phyloP scores from a whole-genome alignment of 1,284 basidiomycete species.

The Trametes polyzona region DNA sequence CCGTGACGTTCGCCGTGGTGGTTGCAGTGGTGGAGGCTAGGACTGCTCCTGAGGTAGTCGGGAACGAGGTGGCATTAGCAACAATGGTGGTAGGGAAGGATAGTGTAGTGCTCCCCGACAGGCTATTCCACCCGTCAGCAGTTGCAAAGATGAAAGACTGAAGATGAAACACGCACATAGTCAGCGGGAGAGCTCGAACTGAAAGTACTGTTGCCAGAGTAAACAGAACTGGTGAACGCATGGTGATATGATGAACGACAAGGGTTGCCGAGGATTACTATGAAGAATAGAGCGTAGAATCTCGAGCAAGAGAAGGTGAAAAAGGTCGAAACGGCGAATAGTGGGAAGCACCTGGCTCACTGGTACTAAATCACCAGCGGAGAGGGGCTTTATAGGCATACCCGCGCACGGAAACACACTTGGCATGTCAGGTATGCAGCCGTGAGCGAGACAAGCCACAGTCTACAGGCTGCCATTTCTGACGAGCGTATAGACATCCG shows the following conservation, averaged over 20 bases:
- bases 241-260: background rate
- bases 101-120: background rate
- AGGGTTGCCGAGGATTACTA: too few species aligned
- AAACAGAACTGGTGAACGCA: constrained; percentile 1
- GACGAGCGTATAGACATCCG: too few species aligned
- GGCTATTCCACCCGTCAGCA: background rate
- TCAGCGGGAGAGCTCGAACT: constrained; percentile 12
- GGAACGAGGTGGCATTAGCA: background rate
- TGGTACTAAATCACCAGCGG: background rate
- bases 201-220: constrained; percentile 1
- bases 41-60: background rate
- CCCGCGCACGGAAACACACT: too few species aligned
- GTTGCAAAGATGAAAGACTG: background rate
- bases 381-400: background rate
- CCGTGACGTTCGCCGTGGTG: background rate
- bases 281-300: background rate
- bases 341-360: constrained; percentile 27
- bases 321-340: background rate
- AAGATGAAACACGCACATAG: constrained; percentile 2
- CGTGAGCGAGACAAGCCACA: constrained; percentile 11
- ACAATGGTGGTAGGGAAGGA: background rate
- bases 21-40: background rate
- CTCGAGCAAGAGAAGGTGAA: background rate
- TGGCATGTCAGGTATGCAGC: background rate
- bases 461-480: too few species aligned